Conservation (phyloP, 2,329 filamentous ascomycete species). For the Diaporthe vaccinii region DNA sequence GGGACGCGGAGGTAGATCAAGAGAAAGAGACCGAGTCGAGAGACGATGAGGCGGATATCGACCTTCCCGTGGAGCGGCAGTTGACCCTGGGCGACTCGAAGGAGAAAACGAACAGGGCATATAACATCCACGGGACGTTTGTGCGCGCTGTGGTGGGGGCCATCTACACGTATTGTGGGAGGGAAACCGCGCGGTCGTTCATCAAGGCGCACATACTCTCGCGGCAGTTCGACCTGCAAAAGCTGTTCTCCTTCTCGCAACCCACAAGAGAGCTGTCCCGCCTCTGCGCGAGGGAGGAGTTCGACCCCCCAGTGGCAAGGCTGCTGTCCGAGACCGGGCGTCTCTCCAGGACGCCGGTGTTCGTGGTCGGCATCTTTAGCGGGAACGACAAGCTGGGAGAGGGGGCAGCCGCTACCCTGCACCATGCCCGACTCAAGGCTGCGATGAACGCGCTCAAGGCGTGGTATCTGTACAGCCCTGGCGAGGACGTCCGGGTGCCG, state of each 20-base stretch:
- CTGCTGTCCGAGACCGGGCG: constrained; percentile 93
- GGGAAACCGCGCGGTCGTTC: constrained; percentile 84
- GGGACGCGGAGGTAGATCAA: constrained; percentile 40
- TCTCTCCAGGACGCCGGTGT: constrained; percentile 86
- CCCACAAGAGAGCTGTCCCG: constrained; percentile 87
- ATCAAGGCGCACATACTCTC: constrained; percentile 87
- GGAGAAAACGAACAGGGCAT: constrained; percentile 47
- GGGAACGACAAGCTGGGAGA: constrained; percentile 93
- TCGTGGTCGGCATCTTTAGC: constrained; percentile 93
- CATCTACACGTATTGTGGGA: constrained; percentile 87
- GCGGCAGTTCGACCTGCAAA: constrained; percentile 80
- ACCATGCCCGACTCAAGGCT: constrained; percentile 83
- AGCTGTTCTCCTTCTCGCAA: constrained; percentile 85
- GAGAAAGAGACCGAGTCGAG: constrained; percentile 43
- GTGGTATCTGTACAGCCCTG: constrained; percentile 96
- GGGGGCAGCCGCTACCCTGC: constrained; percentile 82
- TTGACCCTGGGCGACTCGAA: constrained; percentile 45
- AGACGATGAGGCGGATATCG: constrained; percentile 45
- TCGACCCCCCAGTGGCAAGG: constrained; percentile 87
- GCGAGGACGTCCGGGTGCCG: constrained; percentile 72
- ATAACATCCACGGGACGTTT: constrained; percentile 71
- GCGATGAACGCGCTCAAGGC: constrained; percentile 88
- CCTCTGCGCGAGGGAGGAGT: constrained; percentile 89
- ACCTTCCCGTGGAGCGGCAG: constrained; percentile 34
- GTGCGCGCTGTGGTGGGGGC: constrained; percentile 87